A percentile compares a stretch with the other conserved stretches of the same genome.
Conservation (phyloP, 1,284 basidiomycete genomes). For the Rugosomyces carneus region DNA sequence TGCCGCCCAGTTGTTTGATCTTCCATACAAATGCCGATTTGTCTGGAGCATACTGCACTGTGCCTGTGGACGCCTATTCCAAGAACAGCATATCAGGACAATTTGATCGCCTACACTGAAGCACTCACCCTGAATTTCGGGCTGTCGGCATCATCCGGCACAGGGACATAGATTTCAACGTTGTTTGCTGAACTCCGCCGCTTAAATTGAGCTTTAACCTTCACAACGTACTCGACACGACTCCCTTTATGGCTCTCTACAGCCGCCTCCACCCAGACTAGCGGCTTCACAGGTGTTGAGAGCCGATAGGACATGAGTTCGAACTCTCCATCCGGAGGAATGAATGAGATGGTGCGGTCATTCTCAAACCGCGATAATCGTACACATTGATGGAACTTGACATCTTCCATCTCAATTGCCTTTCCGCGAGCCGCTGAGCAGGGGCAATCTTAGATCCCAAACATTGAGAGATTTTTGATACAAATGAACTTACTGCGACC, state of each 20-base stretch:
- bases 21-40: slow-evolving; percentile 98
- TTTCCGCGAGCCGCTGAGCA: slow-evolving; percentile 85
- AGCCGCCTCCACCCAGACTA: slow-evolving; percentile 97
- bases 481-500: slow-evolving; percentile 69
- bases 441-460: not conserved
- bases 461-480: not conserved
- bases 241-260: slow-evolving; percentile 94
- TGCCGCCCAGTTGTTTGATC: slow-evolving; percentile 92
- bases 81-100: not conserved
- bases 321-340: slow-evolving; percentile 98
- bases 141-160: slow-evolving; percentile 97
- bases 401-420: slow-evolving; percentile 99
- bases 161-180: slow-evolving; percentile 96
- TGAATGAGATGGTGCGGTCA: slow-evolving; percentile 98
- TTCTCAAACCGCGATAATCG: slow-evolving; percentile 99
- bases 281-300: slow-evolving; percentile 93
- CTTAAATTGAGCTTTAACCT: slow-evolving; percentile 98
- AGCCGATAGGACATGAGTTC: slow-evolving; percentile 97
- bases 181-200: slow-evolving; percentile 95
- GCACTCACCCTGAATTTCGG: slow-evolving; percentile 86
- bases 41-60: slow-evolving; percentile 92
- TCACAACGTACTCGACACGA: slow-evolving; percentile 97
- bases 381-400: slow-evolving; percentile 99
- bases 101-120: not conserved
- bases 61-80: slow-evolving; percentile 78